Evolutionary conservation across 148 eudicot genomes (phyloP), one percentile per base, ranked within the genome.

Genomic region (Simmondsia chinensis): DNA sequence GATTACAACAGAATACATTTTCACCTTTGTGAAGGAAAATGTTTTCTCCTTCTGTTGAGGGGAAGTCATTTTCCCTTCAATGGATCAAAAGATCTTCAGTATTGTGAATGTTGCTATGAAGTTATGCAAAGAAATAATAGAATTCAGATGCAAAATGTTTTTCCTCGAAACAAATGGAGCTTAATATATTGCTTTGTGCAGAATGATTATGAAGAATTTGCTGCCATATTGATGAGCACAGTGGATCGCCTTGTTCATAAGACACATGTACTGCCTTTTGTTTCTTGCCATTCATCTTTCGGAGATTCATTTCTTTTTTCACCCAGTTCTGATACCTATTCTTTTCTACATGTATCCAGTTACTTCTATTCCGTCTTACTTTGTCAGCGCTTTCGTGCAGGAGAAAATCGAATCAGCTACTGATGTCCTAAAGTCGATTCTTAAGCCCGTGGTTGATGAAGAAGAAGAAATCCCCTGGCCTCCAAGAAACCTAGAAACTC

Each of bases 171-270:
- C 17, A 50, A 32, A 36, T 16, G 14, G 28, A 11, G 32, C 21
- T 54, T 16, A 38, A 9, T 49, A n/a, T n/a, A n/a, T 26, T 26
- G 34, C 33, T 13, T 41, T 68, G 36, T 58, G 67, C 87, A 91
- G 99, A 80, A 86, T 72, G 99, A 91, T 68, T 91, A 76, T 45
- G 99, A 91, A 69, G 99, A 91, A 55, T 50, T 91, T 72, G 95
- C 95, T 39, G 72, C 80, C 43, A 44, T 60, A 14, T 54, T 93
- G 47, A 93, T 93, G 99, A 75, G 70, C 67, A 75, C 79, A 51
- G 99, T 93, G 52, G 99, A 93, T 53, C 66, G 59, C 32, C 69
- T 86, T 64, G 94, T 93, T 42, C 69, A 86, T 46, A 86, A 93
- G 52, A 86, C 99, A 40, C 69, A 77, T 21, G 99, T 91, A 79